Evolutionary conservation across 345 rosid species (phyloP).

Genomic region (Camelina laxa): DNA sequence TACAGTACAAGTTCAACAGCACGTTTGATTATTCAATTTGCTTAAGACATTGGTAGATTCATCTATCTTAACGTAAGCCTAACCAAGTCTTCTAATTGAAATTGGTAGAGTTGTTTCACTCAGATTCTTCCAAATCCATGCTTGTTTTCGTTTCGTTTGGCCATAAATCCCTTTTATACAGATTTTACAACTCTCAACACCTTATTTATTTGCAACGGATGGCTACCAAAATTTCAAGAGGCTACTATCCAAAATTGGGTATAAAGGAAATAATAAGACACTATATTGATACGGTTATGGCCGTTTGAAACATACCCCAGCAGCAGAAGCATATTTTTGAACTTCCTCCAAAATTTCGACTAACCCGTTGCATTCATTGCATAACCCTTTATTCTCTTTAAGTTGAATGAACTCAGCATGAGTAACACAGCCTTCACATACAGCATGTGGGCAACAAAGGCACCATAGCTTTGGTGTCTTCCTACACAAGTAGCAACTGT

Average conservation of each 20-base stretch:
- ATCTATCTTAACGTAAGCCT: conserved; percentile 11
- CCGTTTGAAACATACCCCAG: conserved; percentile 33
- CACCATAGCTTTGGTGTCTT: conserved; percentile 36
- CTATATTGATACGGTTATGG: not conserved
- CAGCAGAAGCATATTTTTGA: conserved; percentile 28
- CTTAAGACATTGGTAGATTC: not conserved
- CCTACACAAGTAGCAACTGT: conserved; percentile 43
- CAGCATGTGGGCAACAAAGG: conserved; percentile 39
- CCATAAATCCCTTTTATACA: not conserved
- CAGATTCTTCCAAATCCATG: not conserved
- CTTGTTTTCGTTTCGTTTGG: not conserved
- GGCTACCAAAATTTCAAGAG: conserved; percentile 18
- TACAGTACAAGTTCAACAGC: not conserved
- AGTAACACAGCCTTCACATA: conserved; percentile 35
- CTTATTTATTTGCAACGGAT: not conserved
- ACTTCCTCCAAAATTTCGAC: conserved; percentile 40
- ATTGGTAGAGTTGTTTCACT: conserved; percentile 1
- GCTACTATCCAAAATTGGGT: not conserved
- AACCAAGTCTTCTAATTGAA: not conserved
- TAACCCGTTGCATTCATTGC: conserved; percentile 33
- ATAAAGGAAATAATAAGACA: conserved; percentile 16
- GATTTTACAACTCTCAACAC: conserved; percentile 1
- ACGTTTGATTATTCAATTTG: not conserved
- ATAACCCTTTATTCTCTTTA: conserved; percentile 41
- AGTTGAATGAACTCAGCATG: conserved; percentile 31